These are phyloP conservation scores for Staphylotrichum longicolle DNA, from an alignment of 495 filamentous ascomycete genomes.

Conservation along the genomic window DNA sequence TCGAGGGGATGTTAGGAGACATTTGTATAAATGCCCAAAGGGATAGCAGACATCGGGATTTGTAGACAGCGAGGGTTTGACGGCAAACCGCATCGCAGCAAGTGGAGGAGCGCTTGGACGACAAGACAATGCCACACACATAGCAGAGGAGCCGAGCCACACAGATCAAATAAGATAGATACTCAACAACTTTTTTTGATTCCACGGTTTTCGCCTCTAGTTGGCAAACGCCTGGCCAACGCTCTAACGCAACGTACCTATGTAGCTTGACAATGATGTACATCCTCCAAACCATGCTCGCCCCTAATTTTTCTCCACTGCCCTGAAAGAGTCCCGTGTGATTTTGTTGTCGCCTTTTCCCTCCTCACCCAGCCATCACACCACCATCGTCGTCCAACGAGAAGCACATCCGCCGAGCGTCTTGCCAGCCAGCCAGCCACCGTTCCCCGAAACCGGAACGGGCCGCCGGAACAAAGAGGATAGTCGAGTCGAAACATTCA, in stretches of 20 bases:
- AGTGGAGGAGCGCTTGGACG: too few relatives aligned
- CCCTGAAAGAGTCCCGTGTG: slow-evolving; percentile 4
- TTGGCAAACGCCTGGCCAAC: slow-evolving; percentile 15
- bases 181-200: slow-evolving; percentile 3
- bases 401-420: slow-evolving; percentile 7
- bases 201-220: slow-evolving; percentile 9
- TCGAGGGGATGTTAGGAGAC: too few relatives aligned
- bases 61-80: too few relatives aligned
- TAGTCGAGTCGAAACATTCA: slow-evolving; percentile 21
- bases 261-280: slow-evolving; percentile 31
- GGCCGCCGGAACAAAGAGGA: slow-evolving; percentile 6
- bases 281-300: slow-evolving; percentile 17
- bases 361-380: not conserved
- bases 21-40: too few relatives aligned
- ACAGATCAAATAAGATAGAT: not conserved
- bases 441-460: slow-evolving; percentile 5
- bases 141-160: too few relatives aligned
- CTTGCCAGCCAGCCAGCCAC: slow-evolving; percentile 4
- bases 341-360: slow-evolving; percentile 11
- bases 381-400: too few relatives aligned
- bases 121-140: too few relatives aligned
- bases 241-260: slow-evolving; percentile 25
- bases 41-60: too few relatives aligned
- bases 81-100: too few relatives aligned
- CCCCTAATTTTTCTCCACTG: slow-evolving; percentile 5